Evolutionary conservation across 2,329 filamentous ascomycete species (phyloP), one percentile per base, ranked within the genome.

Genomic region (Parascedosporium putredinis): DNA sequence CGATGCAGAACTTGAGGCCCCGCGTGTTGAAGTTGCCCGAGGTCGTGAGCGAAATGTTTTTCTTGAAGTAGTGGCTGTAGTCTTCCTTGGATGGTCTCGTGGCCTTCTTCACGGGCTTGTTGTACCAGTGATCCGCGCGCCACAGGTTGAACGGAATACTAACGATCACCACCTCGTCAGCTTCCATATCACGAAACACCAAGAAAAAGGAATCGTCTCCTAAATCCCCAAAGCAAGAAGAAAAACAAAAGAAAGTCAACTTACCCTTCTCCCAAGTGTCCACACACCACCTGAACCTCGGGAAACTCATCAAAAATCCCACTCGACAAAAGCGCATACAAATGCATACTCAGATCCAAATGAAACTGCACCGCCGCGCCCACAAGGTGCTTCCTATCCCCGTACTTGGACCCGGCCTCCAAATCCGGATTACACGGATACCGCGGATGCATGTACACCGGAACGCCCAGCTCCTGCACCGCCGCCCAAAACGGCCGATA

Each of bases 61-160:
- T 61, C 3, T 52, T 64, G 52, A 67, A 69, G 52, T 65, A 66
- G 53, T 66, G 64, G 18, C 50, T 55, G 58, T 70, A 70, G 55
- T 69, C 66, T 4, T 68, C 53, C 53, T 65, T 66, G 38, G 63
- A 67, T 2, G 66, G 64, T 23, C 65, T 54, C 0, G 56, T 58
- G 3, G 57, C 58, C 33, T 60, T 62, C 51, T 70, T 70, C 27
- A 66, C 64, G 0, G 66, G 66, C 52, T 70, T 67, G 54, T 70
- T 69, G 55, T 67, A 68, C 67, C 67, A 70, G 58, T 71, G 66
- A 27, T 67, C 65, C 16, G 64, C 64, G 4, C 65, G 52, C 56
- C 61, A 61, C 1, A 68, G 56, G 56, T 71, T 71, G 58, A 72
- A 70, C 0, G 69, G 68, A 31, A 73, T 67, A 3, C 67, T 70